Percentiles rank a stretch among this genome's conserved stretches.
phyloP scores from a whole-genome alignment of 805 yeast genomes.

The Pichia paraexigua region DNA sequence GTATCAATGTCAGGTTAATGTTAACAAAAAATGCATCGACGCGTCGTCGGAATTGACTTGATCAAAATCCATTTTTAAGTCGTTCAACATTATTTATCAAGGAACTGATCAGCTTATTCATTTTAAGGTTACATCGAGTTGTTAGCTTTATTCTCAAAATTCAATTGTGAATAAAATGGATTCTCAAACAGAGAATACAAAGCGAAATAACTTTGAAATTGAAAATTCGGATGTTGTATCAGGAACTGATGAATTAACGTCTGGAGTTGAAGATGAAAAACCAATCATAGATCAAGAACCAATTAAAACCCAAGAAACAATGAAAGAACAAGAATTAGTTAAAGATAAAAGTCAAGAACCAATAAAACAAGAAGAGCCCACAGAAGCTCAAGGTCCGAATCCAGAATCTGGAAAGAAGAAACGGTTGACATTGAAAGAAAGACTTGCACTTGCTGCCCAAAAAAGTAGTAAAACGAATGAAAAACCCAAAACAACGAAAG shows the following conservation, averaged over 20 bases:
- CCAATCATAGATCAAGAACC: not conserved
- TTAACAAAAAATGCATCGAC: not conserved
- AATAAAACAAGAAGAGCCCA: not conserved
- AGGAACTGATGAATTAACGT: not conserved
- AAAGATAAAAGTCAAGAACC: not conserved
- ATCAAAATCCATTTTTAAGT: not conserved
- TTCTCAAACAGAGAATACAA: not conserved
- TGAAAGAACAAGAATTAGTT: no score
- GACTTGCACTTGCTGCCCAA: slow-evolving; percentile 74
- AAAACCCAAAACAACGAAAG: not conserved
- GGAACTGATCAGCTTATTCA: not conserved
- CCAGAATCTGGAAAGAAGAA: slow-evolving; percentile 24
- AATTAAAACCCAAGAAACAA: no score
- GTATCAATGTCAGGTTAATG: no score
- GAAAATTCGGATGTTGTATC: not conserved
- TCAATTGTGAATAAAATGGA: not conserved
- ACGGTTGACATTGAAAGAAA: slow-evolving; percentile 72
- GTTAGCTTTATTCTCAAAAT: no score
- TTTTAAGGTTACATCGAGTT: not conserved
- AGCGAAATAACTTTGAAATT: not conserved
- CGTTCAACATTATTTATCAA: no score
- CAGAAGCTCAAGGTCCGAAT: not conserved
- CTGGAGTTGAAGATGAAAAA: not conserved
- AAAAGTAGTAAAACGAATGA: slow-evolving; percentile 11
- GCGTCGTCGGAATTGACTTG: not conserved